These are phyloP conservation scores for Rhizomucor pusillus DNA, from an alignment of 371 early-diverging fungal species.

Conservation along the genomic window DNA sequence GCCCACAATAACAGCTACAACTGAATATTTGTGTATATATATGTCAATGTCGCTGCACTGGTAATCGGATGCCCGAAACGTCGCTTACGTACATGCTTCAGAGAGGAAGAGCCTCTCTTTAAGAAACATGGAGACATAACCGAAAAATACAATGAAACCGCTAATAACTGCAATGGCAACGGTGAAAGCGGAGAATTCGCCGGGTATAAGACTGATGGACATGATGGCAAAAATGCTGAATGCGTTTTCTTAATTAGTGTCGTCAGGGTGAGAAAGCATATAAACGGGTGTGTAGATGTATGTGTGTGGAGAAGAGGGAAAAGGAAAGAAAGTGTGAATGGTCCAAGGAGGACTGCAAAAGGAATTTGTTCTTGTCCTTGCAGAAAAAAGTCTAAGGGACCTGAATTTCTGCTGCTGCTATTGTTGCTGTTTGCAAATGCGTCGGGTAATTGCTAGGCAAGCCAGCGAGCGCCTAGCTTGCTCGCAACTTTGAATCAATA, in stretches of 20 bases:
- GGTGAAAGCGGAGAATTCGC: constrained; percentile 48
- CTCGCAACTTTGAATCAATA: not conserved
- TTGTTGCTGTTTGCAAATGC: constrained; percentile 3
- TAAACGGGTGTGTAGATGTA: constrained; percentile 1
- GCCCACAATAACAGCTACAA: constrained; percentile 91
- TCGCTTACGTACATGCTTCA: constrained; percentile 70
- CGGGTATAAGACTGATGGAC: constrained; percentile 42
- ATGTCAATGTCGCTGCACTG: not conserved
- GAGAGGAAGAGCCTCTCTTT: constrained; percentile 90
- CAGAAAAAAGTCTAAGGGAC: constrained; percentile 1
- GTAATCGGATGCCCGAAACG: not conserved
- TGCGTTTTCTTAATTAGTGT: not conserved
- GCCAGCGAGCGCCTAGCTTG: not conserved
- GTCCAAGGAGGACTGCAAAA: no score
- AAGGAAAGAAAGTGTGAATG: not conserved
- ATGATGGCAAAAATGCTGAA: constrained; percentile 11
- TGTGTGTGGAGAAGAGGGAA: constrained; percentile 5
- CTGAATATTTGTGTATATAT: constrained; percentile 18
- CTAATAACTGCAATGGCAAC: constrained; percentile 62
- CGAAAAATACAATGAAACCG: constrained; percentile 85
- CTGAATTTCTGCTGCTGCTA: not conserved
- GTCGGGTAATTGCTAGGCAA: not conserved
- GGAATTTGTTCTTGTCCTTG: not conserved
- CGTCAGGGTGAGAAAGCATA: not conserved
- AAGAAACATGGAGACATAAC: constrained; percentile 85